These are phyloP conservation scores for Cardiospermum halicacabum DNA, from an alignment of 345 rosid species.

Conservation along the genomic window DNA sequence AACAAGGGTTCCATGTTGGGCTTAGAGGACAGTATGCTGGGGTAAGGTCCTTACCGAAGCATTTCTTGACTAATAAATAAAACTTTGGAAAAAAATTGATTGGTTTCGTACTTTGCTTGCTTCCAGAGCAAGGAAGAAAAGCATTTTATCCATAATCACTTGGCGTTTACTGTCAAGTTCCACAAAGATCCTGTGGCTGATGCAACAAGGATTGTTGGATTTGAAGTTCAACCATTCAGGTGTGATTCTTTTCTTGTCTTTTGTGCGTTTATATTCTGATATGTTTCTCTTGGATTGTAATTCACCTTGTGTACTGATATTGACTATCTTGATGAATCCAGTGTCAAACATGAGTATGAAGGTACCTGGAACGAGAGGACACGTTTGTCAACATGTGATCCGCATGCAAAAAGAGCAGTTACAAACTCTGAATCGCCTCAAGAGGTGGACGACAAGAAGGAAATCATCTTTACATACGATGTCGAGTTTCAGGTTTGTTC, in stretches of 20 bases:
- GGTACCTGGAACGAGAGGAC: slow-evolving; percentile 70
- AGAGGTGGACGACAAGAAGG: slow-evolving; percentile 70
- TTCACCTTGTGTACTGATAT: slow-evolving; percentile 3
- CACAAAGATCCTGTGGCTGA: slow-evolving; percentile 64
- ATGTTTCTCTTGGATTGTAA: slow-evolving; percentile 2
- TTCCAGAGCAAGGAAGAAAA: slow-evolving; percentile 74
- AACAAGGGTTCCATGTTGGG: slow-evolving; percentile 64
- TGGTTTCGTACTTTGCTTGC: slow-evolving; percentile 1
- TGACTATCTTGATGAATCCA: slow-evolving; percentile 28
- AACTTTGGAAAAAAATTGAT: neutral
- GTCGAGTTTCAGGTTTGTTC: slow-evolving; percentile 65
- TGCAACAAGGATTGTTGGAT: slow-evolving; percentile 78
- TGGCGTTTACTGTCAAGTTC: slow-evolving; percentile 62
- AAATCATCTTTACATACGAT: slow-evolving; percentile 80
- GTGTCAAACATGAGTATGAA: slow-evolving; percentile 72
- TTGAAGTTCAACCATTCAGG: slow-evolving; percentile 96
- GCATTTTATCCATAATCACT: slow-evolving; percentile 81
- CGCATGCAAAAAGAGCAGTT: slow-evolving; percentile 70
- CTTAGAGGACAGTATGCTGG: slow-evolving; percentile 61
- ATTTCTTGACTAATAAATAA: slow-evolving; percentile 1
- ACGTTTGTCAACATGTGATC: slow-evolving; percentile 74
- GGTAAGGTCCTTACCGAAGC: slow-evolving; percentile 31
- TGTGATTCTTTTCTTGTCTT: slow-evolving; percentile 12
- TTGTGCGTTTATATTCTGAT: neutral
- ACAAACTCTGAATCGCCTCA: slow-evolving; percentile 83